Evolutionary conservation across 1,284 basidiomycete species (phyloP), one percentile per base, ranked within the genome.

Genomic region (Cryptococcus sp.): DNA sequence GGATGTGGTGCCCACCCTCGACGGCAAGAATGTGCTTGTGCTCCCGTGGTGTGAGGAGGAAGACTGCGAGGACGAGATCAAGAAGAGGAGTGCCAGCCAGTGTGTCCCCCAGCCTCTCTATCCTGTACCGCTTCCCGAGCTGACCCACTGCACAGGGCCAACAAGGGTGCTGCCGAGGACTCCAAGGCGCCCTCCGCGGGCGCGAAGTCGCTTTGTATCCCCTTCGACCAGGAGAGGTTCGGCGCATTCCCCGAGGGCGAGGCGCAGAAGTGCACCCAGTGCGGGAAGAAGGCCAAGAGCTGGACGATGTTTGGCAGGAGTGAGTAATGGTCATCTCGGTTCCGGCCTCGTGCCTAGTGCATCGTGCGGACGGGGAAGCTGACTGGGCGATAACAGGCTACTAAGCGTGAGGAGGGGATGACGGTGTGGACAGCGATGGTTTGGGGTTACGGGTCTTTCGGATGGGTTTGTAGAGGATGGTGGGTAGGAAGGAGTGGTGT

Each of bases 21-120:
- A 98, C 78, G 81, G 82, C 71, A 98, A 96, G 81, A 87, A 86
- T 73, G 83, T 93, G 46, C 86, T 89, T 20, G 88, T 89, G 51
- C 85, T 98, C 59, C 96, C 96, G 11, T 99, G 96, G 96, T 98
- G 96, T 78, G 92, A 98, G 79, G 83, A 81, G 45, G 91, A 91
- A 75, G 83, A 82, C 45, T 99, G 96, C 77, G 95, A 99, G 78
- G 95, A 98, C 78, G 90, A 92, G 70, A 96, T 99, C 82, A 98
- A 99, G 82, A 91, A 98, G 71, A 83, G 90, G 63, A 91, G 85
- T 38, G 82, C 85, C 75, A 83, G 60, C 49, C 68, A 87, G 89
- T 92, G 72, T 81, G 23, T 37, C 15, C 12, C 11, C 18, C 7
- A n/a, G 21, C 28, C 28, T 43, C 47, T 18, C 7, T 11, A 37